A percentile compares a stretch with the other conserved stretches of the same genome.
Evolutionary conservation across 2,329 filamentous ascomycete genomes (phyloP).

Genomic region (Penicillium griseofulvum): DNA sequence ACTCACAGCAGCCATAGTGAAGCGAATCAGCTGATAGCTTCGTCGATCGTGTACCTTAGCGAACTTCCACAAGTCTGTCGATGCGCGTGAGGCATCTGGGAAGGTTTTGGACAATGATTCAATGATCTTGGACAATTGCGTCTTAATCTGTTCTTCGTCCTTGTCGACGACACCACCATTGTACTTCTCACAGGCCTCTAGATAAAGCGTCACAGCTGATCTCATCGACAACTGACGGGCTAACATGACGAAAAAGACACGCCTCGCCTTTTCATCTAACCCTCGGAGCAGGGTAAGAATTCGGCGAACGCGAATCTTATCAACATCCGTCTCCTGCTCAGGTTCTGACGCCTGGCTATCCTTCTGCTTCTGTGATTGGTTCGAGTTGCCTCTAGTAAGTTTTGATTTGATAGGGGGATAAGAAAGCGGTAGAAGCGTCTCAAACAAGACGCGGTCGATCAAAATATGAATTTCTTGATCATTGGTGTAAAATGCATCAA

Average conservation of each 20-base stretch:
- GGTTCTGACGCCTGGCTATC: slow-evolving; percentile 35
- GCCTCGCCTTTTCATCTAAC: slow-evolving; percentile 73
- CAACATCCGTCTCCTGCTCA: slow-evolving; percentile 43
- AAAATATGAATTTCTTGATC: slow-evolving; percentile 81
- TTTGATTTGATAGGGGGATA: slow-evolving; percentile 71
- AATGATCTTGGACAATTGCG: slow-evolving; percentile 69
- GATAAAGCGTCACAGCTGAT: slow-evolving; percentile 69
- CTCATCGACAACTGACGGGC: slow-evolving; percentile 72
- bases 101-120: slow-evolving; percentile 71
- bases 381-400: slow-evolving; percentile 45
- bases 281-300: slow-evolving; percentile 78
- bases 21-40: slow-evolving; percentile 83
- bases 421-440: slow-evolving; percentile 82
- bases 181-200: slow-evolving; percentile 82
- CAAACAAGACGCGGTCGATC: slow-evolving; percentile 80
- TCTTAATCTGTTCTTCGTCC: slow-evolving; percentile 64
- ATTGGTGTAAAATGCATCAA: slow-evolving; percentile 87
- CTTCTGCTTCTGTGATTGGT: slow-evolving; percentile 56
- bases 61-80: slow-evolving; percentile 81
- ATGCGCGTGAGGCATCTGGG: slow-evolving; percentile 70
- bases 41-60: slow-evolving; percentile 87
- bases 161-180: slow-evolving; percentile 79
- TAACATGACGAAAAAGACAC: slow-evolving; percentile 85
- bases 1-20: slow-evolving; percentile 77
- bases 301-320: slow-evolving; percentile 74